A percentile compares a stretch with the other conserved stretches of the same genome.
These are phyloP conservation scores for Areca catechu DNA, from an alignment of 176 grass and related monocot genomes.

Conservation along the genomic window DNA sequence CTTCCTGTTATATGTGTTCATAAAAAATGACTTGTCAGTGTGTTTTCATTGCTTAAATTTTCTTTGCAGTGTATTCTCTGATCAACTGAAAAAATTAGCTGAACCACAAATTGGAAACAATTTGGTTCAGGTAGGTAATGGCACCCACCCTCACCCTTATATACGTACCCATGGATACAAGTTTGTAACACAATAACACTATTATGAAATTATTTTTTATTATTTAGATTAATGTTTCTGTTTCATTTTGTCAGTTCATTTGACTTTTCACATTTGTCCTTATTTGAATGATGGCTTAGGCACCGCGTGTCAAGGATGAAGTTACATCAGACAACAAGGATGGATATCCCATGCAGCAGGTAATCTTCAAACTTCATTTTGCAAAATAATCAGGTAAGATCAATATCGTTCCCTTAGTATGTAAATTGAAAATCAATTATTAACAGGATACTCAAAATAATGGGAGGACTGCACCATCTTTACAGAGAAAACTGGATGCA, in stretches of 20 bases:
- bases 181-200: no score
- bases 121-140: conserved; percentile 29
- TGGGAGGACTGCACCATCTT: conserved; percentile 18
- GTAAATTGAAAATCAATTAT: conserved; percentile 10
- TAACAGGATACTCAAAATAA: conserved; percentile 35
- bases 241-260: no score
- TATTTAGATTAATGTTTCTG: no score
- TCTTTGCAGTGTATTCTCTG: conserved; percentile 69
- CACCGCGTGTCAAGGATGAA: conserved; percentile 23
- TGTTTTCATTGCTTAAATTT: conserved; percentile 14
- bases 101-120: conserved; percentile 36
- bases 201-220: no score
- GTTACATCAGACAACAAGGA: conserved; percentile 18
- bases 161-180: no score
- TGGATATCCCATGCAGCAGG: conserved; percentile 22
- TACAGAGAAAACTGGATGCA: conserved; percentile 35
- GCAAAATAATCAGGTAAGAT: not conserved
- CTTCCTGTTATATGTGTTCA: not conserved
- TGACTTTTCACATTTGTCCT: not conserved
- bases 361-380: conserved; percentile 12
- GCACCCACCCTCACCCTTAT: no score
- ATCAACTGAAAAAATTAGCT: conserved; percentile 55
- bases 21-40: not conserved
- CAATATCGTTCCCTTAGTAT: not conserved
- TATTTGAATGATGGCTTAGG: conserved; percentile 23